Percentiles rank a stretch among this genome's conserved stretches.
phyloP scores from a whole-genome alignment of 169 alveolate species.

The Plasmodium fragile region DNA sequence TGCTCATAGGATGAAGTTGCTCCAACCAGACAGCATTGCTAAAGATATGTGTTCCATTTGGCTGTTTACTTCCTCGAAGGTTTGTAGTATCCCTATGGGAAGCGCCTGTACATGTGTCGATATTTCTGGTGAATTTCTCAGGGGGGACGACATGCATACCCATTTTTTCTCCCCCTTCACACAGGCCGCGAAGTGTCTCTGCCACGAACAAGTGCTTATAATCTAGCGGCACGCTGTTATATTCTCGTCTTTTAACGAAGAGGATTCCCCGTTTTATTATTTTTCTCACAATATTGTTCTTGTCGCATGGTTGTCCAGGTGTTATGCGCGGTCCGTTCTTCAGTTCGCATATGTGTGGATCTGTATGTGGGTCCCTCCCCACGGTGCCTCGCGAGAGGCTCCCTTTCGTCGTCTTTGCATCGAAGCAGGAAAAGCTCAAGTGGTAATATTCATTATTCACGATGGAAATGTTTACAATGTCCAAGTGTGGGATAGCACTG shows the following conservation, averaged over 20 bases:
- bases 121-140: background rate
- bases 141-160: background rate
- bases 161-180: background rate
- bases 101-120: background rate
- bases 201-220: background rate
- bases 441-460: background rate
- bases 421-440: conserved; percentile 22
- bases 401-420: background rate
- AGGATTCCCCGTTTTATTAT: conserved; percentile 63
- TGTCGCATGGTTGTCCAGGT: background rate
- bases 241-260: conserved; percentile 67
- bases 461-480: conserved; percentile 38
- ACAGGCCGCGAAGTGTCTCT: background rate
- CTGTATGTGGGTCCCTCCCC: background rate
- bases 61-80: background rate
- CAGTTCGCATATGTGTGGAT: background rate
- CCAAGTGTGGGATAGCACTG: conserved; percentile 39
- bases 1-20: background rate
- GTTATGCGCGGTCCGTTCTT: background rate
- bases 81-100: background rate
- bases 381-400: background rate
- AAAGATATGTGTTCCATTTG: background rate
- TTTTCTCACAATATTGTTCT: conserved; percentile 14
- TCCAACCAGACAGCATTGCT: background rate
- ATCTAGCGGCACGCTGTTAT: background rate